Percentiles rank a stretch among this genome's conserved stretches.
These are phyloP conservation scores for Exophiala xenobiotica DNA, from an alignment of 2,329 filamentous ascomycete species.

Conservation along the genomic window DNA sequence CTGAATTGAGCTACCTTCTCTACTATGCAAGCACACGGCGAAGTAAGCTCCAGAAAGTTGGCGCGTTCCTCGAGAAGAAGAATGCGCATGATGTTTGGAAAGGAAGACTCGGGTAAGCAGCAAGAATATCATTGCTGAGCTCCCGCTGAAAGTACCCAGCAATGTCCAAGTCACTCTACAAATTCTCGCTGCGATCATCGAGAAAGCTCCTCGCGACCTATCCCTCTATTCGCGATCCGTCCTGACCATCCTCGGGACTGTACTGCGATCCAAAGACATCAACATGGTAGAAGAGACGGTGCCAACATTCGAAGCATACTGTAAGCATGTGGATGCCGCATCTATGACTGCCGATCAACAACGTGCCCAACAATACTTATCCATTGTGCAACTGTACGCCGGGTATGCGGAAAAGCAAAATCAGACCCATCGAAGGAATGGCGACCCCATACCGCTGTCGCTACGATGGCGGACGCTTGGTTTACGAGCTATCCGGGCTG, in stretches of 20 bases:
- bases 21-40: conserved; percentile 95
- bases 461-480: conserved; percentile 76
- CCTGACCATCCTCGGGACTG: conserved; percentile 77
- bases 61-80: conserved; percentile 90
- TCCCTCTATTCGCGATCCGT: conserved; percentile 84
- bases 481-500: conserved; percentile 74
- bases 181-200: conserved; percentile 86
- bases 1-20: conserved; percentile 92
- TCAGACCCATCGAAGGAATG: conserved; percentile 38
- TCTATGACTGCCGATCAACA: conserved; percentile 81
- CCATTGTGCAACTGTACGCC: conserved; percentile 77
- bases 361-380: conserved; percentile 78
- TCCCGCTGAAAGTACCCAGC: conserved; percentile 45
- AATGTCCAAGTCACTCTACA: conserved; percentile 94
- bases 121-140: conserved; percentile 1
- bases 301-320: conserved; percentile 83
- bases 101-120: conserved; percentile 74
- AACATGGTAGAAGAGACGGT: conserved; percentile 90
- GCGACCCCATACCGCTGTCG: conserved; percentile 61
- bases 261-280: conserved; percentile 83
- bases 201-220: conserved; percentile 87
- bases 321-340: conserved; percentile 81
- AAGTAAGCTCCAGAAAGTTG: conserved; percentile 95
- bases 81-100: conserved; percentile 89
- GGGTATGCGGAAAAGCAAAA: conserved; percentile 69